A percentile compares a stretch with the other conserved stretches of the same genome.
phyloP scores from a whole-genome alignment of 495 filamentous ascomycete species.

The Tuber magnatum region DNA sequence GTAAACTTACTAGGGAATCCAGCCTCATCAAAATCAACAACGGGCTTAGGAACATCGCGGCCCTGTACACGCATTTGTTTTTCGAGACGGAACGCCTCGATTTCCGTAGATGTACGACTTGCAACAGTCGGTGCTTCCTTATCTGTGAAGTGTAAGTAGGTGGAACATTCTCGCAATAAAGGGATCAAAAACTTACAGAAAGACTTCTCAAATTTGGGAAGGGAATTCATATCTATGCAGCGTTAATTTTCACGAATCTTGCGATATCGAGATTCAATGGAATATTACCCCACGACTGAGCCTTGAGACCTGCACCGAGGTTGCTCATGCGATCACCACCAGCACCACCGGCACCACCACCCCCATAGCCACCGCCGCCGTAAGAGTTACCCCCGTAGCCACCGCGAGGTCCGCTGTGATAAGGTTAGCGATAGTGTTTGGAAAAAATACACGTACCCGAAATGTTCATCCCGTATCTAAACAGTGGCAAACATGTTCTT shows the following conservation, averaged over 20 bases:
- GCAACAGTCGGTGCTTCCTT: constrained; percentile 79
- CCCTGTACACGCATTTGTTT: constrained; percentile 75
- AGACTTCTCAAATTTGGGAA: constrained; percentile 97
- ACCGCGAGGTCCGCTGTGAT: constrained; percentile 38
- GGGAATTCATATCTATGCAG: constrained; percentile 57
- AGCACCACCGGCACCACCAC: constrained; percentile 51
- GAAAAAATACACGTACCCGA: neutral
- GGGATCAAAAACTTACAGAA: constrained; percentile 51
- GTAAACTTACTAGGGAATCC: constrained; percentile 61
- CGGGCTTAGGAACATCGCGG: constrained; percentile 73
- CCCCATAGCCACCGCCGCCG: constrained; percentile 47
- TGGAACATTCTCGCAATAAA: neutral
- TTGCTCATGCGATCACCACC: constrained; percentile 90
- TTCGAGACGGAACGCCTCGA: constrained; percentile 76
- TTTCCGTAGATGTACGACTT: constrained; percentile 64
- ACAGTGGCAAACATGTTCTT: constrained; percentile 30
- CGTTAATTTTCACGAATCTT: constrained; percentile 22
- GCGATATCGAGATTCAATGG: neutral
- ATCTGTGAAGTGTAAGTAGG: constrained; percentile 43
- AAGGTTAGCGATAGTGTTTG: constrained; percentile 18
- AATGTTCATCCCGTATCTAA: constrained; percentile 26
- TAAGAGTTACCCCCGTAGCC: constrained; percentile 50
- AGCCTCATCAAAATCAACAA: constrained; percentile 94
- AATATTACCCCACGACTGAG: constrained; percentile 73
- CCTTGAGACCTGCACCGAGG: constrained; percentile 76